A percentile compares a stretch with the other conserved stretches of the same genome.
phyloP scores from a whole-genome alignment of 2,329 filamentous ascomycete species.

The Aschersonia sp. region DNA sequence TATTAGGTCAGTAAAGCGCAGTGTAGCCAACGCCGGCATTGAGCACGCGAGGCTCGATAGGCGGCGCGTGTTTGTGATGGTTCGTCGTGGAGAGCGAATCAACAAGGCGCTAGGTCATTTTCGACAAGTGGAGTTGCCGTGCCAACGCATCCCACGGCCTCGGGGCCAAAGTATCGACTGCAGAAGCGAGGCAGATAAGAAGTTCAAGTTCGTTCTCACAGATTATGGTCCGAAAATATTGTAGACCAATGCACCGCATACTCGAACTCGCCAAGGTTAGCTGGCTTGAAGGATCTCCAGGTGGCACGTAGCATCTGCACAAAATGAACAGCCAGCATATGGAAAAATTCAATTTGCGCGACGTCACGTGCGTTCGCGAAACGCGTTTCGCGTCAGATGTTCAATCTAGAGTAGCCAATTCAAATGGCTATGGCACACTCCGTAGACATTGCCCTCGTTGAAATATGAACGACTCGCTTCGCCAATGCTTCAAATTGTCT shows the following conservation, averaged over 20 bases:
- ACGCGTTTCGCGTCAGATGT: conserved; percentile 11
- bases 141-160: background rate
- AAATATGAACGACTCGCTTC: background rate
- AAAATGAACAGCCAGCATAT: background rate
- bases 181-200: no score
- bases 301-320: no score
- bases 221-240: no score
- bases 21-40: background rate
- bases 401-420: background rate
- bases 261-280: no score
- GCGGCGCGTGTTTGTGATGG: background rate
- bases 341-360: conserved; percentile 16
- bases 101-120: background rate
- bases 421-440: background rate
- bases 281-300: no score
- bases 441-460: background rate
- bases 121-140: background rate
- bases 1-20: background rate
- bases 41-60: background rate
- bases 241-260: no score
- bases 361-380: conserved; percentile 19
- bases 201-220: no score
- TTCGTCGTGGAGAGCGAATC: background rate
- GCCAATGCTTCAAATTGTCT: background rate
- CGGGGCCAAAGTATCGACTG: no score